Base-by-base conservation (phyloP, 768 basidiomycete species). In the Tricholoma flavovirens region DNA sequence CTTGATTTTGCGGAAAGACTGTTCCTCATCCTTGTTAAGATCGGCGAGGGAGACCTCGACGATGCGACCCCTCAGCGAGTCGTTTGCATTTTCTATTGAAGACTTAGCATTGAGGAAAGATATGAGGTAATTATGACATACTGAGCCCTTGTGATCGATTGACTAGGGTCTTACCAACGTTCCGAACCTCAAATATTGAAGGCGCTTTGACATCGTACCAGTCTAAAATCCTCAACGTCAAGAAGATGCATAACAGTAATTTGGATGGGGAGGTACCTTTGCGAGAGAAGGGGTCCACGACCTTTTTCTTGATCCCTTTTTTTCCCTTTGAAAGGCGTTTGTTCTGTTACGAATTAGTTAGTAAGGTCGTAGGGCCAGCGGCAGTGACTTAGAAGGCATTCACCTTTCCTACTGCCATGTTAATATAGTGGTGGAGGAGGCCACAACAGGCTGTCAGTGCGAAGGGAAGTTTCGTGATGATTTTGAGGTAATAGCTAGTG, bases 261-360 rank as follows among this genome's bases (percentile, higher is more conserved):
- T 45, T 10, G 21, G 43, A n/a, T 33, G 30, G 19, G 56, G 55
- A 67, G 63, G 58, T 66, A 95, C 96, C 96, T 79, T 99, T 99
- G 81, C 97, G 88, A 63, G 96, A 88, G 89, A 99, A 97, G 62
- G 97, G 94, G 83, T 99, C 97, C 61, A 99, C 93, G 73, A 97
- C 94, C 87, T 98, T 97, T 82, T 98, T 99, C 93, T 99, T 99
- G 82, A 98, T 87, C 73, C 93, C 93, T 81, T 95, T 95, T 84
- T 95, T 95, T 68, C 93, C 93, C 80, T 97, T 97, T 50, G 93
- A 94, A 65, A 95, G 84, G 72, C 93, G 87, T 79, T 99, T 99
- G 81, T 98, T 98, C 92, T 98, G 64, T 12, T 49, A 42, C 35
- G 29, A 33, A 36, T 55, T 46, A 53, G 58, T 64, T 38, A 62